Conservation (phyloP, 495 filamentous ascomycete species). For the Aspergillus biplanus region DNA sequence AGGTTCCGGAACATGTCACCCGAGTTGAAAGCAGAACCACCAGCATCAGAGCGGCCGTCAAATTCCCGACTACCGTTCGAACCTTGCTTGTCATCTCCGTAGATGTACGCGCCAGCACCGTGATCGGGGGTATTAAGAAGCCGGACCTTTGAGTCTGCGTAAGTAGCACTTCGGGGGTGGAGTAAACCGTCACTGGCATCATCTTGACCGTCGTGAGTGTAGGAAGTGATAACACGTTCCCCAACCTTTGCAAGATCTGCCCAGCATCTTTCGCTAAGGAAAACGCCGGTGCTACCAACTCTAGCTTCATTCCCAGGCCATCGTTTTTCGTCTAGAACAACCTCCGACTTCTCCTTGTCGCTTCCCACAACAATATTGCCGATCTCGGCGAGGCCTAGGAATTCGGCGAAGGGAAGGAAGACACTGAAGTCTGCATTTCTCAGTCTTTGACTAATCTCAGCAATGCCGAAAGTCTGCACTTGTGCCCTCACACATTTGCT, state of each 20-base stretch:
- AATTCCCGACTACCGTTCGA: slow-evolving; percentile 86
- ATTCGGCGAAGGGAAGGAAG: slow-evolving; percentile 94
- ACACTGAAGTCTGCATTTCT: slow-evolving; percentile 93
- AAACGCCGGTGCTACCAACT: slow-evolving; percentile 89
- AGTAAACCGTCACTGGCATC: slow-evolving; percentile 48
- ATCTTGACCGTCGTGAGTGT: slow-evolving; percentile 52
- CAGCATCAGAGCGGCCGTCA: slow-evolving; percentile 87
- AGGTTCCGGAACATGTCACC: slow-evolving; percentile 98
- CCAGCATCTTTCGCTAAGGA: slow-evolving; percentile 95
- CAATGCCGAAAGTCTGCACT: slow-evolving; percentile 93
- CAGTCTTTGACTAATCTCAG: slow-evolving; percentile 91
- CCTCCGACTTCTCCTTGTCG: slow-evolving; percentile 89
- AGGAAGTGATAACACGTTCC: slow-evolving; percentile 64
- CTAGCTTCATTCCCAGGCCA: slow-evolving; percentile 93
- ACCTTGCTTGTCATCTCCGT: slow-evolving; percentile 72
- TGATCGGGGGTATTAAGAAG: slow-evolving; percentile 61
- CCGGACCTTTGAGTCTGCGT: slow-evolving; percentile 72
- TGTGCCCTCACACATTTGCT: slow-evolving; percentile 96
- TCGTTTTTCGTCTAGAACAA: slow-evolving; percentile 82
- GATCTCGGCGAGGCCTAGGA: slow-evolving; percentile 83
- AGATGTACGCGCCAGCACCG: slow-evolving; percentile 65
- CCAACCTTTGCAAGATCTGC: slow-evolving; percentile 79
- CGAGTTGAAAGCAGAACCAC: slow-evolving; percentile 80
- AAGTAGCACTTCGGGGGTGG: slow-evolving; percentile 44
- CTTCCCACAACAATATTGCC: slow-evolving; percentile 85